A percentile compares a stretch with the other conserved stretches of the same genome.
phyloP scores from a whole-genome alignment of 192 early-diverging fungal genomes.

The Entomortierella lignicola region DNA sequence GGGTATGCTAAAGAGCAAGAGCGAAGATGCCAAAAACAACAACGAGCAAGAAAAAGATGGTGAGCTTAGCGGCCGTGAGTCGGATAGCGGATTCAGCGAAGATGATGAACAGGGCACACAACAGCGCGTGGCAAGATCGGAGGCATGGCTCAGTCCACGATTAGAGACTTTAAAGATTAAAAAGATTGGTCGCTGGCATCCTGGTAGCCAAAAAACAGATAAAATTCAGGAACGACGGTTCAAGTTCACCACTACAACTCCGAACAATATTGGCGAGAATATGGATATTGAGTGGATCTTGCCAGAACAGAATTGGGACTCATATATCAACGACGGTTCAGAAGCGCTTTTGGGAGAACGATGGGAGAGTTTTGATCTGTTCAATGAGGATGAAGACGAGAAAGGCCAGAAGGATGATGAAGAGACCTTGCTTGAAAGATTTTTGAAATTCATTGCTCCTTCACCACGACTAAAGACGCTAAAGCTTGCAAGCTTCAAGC shows the following conservation, averaged over 20 bases:
- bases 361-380: slow-evolving; percentile 3
- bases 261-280: not conserved
- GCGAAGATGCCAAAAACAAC: not conserved
- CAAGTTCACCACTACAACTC: not conserved
- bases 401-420: not conserved
- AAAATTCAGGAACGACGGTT: not conserved
- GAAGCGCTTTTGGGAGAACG: not conserved
- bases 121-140: not conserved
- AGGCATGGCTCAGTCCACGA: not conserved
- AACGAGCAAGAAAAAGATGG: not conserved
- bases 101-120: not conserved
- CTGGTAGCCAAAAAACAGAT: too few relatives aligned
- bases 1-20: not conserved
- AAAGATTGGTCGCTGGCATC: not conserved
- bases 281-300: not conserved
- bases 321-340: not conserved
- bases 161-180: not conserved
- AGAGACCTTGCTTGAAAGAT: not conserved
- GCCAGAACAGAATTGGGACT: not conserved
- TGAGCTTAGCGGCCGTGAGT: not conserved
- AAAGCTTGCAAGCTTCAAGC: not conserved
- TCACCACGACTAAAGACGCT: not conserved
- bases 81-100: not conserved
- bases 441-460: not conserved
- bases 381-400: not conserved